Conservation (phyloP, 805 yeast genomes). For the Wickerhamiella sorbophila region DNA sequence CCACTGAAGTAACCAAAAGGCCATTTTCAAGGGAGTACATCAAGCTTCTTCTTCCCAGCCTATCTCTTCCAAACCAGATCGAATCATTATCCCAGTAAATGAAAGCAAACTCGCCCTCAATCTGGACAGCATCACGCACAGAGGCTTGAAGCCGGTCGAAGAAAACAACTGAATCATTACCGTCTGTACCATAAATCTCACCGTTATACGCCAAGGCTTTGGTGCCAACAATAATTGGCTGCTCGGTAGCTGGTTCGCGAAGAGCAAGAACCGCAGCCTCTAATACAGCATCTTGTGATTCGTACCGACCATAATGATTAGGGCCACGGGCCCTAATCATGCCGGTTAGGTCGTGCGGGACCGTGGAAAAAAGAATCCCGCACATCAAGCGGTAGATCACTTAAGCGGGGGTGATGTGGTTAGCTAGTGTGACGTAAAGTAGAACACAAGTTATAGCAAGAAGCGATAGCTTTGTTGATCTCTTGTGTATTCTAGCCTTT, state of each 20-base stretch:
- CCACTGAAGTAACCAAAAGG: constrained; percentile 8
- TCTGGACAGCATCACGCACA: constrained; percentile 30
- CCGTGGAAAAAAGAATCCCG: background rate
- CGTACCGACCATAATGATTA: background rate
- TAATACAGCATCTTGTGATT: too few relatives aligned
- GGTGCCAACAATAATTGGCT: background rate
- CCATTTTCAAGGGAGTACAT: constrained; percentile 28
- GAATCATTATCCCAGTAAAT: constrained; percentile 29
- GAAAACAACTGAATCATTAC: constrained; percentile 54
- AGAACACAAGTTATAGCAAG: too few relatives aligned
- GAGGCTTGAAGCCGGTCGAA: constrained; percentile 28
- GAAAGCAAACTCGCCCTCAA: constrained; percentile 77
- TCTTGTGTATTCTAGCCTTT: too few relatives aligned
- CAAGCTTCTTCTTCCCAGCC: constrained; percentile 68
- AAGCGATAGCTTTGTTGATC: too few relatives aligned
- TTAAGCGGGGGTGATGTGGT: too few relatives aligned
- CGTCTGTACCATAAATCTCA: constrained; percentile 50
- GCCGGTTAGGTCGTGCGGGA: background rate
- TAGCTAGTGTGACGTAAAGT: too few relatives aligned
- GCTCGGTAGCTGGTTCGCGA: background rate
- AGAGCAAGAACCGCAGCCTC: background rate
- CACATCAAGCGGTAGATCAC: too few relatives aligned
- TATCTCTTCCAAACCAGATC: constrained; percentile 72
- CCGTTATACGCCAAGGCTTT: constrained; percentile 71
- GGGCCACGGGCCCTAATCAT: background rate